These are phyloP conservation scores for Phyllosticta citrichinensis DNA, from an alignment of 2,329 filamentous ascomycete species.

Conservation along the genomic window DNA sequence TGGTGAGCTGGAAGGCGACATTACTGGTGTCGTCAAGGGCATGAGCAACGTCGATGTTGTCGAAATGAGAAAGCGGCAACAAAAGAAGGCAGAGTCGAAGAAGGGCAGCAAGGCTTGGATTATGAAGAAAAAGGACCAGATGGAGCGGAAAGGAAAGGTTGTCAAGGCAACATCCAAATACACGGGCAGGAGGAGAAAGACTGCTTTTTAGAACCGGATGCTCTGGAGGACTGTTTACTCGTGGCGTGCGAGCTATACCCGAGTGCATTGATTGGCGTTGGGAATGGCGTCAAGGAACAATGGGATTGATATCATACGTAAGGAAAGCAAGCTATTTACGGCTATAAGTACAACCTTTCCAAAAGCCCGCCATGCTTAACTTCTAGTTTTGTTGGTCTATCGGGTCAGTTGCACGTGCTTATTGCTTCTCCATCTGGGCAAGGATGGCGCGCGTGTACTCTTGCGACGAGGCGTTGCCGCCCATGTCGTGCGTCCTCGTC, in stretches of 20 bases:
- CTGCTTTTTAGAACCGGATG: slow-evolving; percentile 53
- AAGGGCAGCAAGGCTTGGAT: slow-evolving; percentile 86
- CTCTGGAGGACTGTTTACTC: background rate
- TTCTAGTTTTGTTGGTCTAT: slow-evolving; percentile 6
- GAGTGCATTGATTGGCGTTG: slow-evolving; percentile 14
- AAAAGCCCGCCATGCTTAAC: slow-evolving; percentile 5
- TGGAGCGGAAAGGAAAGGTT: slow-evolving; percentile 88
- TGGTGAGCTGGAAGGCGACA: slow-evolving; percentile 55
- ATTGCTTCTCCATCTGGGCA: slow-evolving; percentile 72
- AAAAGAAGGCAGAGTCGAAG: slow-evolving; percentile 48
- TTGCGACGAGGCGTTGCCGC: slow-evolving; percentile 77
- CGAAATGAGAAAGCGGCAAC: slow-evolving; percentile 44
- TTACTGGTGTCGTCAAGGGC: slow-evolving; percentile 78
- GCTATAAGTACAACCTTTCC: slow-evolving; percentile 32
- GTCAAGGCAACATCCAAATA: slow-evolving; percentile 91
- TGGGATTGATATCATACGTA: slow-evolving; percentile 14
- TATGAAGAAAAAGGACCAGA: slow-evolving; percentile 78
- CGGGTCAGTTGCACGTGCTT: background rate
- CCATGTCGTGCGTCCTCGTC: slow-evolving; percentile 90
- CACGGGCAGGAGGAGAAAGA: slow-evolving; percentile 76
- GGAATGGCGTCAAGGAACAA: slow-evolving; percentile 20
- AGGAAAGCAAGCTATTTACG: slow-evolving; percentile 31
- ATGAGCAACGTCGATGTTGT: slow-evolving; percentile 77
- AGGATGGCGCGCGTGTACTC: slow-evolving; percentile 93
- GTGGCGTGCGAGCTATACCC: slow-evolving; percentile 4